Evolutionary conservation across 225 moss, liverwort and hornwort species (phyloP).

Genomic region (Bryum argenteum): DNA sequence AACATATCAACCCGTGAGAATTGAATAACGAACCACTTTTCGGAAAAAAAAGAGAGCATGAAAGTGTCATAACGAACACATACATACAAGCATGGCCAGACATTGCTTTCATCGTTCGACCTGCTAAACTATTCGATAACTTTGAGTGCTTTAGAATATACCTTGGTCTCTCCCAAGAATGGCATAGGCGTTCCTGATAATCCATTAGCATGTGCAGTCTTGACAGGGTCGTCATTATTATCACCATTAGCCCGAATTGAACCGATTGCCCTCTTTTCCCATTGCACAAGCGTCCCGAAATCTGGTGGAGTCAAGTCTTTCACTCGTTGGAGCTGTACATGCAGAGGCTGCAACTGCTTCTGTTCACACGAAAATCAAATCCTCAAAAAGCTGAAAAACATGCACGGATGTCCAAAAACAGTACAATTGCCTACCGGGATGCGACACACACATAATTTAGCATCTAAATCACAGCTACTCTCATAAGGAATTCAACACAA

Average conservation of each 20-base stretch:
- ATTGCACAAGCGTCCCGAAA: constrained; percentile 91
- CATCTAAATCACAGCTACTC: background rate
- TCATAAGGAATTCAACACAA: no score
- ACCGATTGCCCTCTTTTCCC: constrained; percentile 93
- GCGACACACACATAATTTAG: background rate
- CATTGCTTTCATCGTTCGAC: background rate
- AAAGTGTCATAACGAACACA: constrained; percentile 7
- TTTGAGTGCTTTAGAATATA: constrained; percentile 22
- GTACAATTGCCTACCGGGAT: constrained; percentile 1
- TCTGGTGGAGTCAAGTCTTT: constrained; percentile 90
- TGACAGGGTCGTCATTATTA: constrained; percentile 60
- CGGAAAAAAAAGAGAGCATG: background rate
- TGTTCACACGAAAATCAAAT: constrained; percentile 48
- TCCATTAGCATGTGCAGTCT: constrained; percentile 85
- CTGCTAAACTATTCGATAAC: constrained; percentile 1
- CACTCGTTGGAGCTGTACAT: constrained; percentile 75
- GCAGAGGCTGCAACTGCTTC: constrained; percentile 88
- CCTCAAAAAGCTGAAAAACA: background rate
- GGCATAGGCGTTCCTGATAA: constrained; percentile 90
- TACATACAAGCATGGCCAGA: background rate
- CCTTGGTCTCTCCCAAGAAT: constrained; percentile 96
- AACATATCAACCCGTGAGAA: constrained; percentile 11
- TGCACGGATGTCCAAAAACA: constrained; percentile 19
- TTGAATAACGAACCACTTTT: background rate
- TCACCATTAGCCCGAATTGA: constrained; percentile 71